Base-by-base conservation (phyloP, 2,329 filamentous ascomycete genomes). In the Exserohilum rostratum region DNA sequence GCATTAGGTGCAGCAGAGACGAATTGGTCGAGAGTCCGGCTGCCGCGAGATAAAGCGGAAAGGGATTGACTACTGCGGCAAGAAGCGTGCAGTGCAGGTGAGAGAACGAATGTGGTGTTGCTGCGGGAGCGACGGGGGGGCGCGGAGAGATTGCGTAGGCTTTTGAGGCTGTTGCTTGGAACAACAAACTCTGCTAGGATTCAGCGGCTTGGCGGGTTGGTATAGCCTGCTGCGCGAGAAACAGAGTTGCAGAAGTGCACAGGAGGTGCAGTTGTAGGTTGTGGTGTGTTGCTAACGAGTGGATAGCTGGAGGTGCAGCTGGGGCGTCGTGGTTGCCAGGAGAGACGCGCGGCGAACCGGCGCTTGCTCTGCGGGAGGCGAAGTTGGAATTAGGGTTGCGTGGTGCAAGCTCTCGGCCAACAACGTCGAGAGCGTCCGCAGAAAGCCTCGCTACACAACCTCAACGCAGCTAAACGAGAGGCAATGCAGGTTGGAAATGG, bases 1-100 rank as follows among this genome's bases (percentile, higher is more conserved):
- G 66, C 73, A 75, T 75, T 70, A 74, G 66, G 69, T 67, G 61
- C 69, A 67, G 56, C 58, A 60, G 59, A 40, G 54, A 52, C 35
- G 47, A 50, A 67, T 68, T 67, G 65, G 60, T 62, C 40, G 53
- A 56, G 22, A 53, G 45, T 58, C 37, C 42, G 48, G 47, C 53
- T 56, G 66, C 54, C 46, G 63, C 58, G 44, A 34, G 34, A 51
- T 49, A 51, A 45, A 25, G 22, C 22, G 7, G 22, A 25, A 25
- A 34, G 48, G 37, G 44, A 52, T 45, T 29, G 49, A 17, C 31
- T 30, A 31, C n/a, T 42, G 53, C 20, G 54, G 62, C 58, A 53
- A 25, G 43, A 20, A 53, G 39, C 31, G 51, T 50, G 64, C 60
- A 61, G 15, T 34, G 58, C 53, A 42, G 59, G 58, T 44, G 30